phyloP scores from a whole-genome alignment of 2,329 filamentous ascomycete species.

The Ophiostoma ips region DNA sequence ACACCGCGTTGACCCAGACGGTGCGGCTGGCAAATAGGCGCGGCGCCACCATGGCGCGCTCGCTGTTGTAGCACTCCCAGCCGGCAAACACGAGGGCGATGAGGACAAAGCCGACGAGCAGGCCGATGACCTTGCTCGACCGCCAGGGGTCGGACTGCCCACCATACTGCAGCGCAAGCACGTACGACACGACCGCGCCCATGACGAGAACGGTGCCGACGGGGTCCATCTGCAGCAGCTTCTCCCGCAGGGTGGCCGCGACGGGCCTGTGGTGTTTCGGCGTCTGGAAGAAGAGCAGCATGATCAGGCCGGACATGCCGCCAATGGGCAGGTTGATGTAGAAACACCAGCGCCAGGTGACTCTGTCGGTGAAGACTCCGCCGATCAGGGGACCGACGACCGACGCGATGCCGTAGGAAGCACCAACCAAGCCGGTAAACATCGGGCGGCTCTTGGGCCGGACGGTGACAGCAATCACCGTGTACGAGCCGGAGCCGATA shows the following conservation, averaged over 20 bases:
- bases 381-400: constrained; percentile 18
- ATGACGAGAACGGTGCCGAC: constrained; percentile 26
- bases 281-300: constrained; percentile 23
- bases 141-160: constrained; percentile 26
- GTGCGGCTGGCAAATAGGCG: constrained; percentile 29
- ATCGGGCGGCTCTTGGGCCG: constrained; percentile 19
- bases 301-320: constrained; percentile 15
- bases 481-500: constrained; percentile 23
- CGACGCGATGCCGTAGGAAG: constrained; percentile 18
- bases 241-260: constrained; percentile 21
- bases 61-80: constrained; percentile 25
- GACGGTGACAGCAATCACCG: constrained; percentile 24
- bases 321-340: constrained; percentile 22
- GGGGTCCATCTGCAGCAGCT: constrained; percentile 29
- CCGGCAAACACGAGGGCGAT: constrained; percentile 18
- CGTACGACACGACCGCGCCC: constrained; percentile 23
- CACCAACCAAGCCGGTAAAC: constrained; percentile 12
- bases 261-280: constrained; percentile 21
- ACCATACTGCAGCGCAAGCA: constrained; percentile 31
- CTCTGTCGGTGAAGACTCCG: constrained; percentile 17
- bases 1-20: constrained; percentile 28
- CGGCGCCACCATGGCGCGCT: constrained; percentile 35
- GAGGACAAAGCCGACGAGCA: constrained; percentile 19
- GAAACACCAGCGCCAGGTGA: constrained; percentile 20
- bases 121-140: constrained; percentile 21